Evolutionary conservation across 768 basidiomycete species (phyloP).

Genomic region (Wakefieldia striispora): DNA sequence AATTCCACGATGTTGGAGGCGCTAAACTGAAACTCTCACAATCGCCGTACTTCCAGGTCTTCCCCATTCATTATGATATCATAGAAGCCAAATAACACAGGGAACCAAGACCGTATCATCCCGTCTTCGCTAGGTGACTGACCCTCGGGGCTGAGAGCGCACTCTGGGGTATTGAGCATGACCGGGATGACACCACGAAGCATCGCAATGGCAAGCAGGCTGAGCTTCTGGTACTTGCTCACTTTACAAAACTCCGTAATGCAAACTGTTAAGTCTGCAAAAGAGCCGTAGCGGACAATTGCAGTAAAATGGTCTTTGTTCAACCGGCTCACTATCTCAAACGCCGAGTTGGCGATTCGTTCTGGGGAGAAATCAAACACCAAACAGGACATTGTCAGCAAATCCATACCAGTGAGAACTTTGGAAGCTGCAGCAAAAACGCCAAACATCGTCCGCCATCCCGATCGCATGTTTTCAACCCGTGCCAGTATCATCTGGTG

Average conservation of each 20-base stretch:
- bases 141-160: slow-evolving; percentile 36
- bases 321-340: slow-evolving; percentile 90
- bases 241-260: slow-evolving; percentile 99
- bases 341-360: slow-evolving; percentile 88
- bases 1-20: slow-evolving; percentile 3
- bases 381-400: background rate
- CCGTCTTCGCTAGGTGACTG: slow-evolving; percentile 63
- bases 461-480: slow-evolving; percentile 92
- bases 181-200: slow-evolving; percentile 88
- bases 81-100: slow-evolving; percentile 95
- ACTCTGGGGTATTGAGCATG: slow-evolving; percentile 84
- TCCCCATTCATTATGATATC: slow-evolving; percentile 99
- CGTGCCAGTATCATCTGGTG: slow-evolving; percentile 98
- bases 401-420: slow-evolving; percentile 70
- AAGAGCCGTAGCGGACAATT: slow-evolving; percentile 92
- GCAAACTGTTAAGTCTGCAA: slow-evolving; percentile 94
- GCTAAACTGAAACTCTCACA: slow-evolving; percentile 56
- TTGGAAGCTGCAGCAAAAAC: slow-evolving; percentile 97
- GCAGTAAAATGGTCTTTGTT: slow-evolving; percentile 87
- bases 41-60: slow-evolving; percentile 92
- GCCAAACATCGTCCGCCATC: slow-evolving; percentile 99
- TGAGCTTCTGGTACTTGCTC: slow-evolving; percentile 98
- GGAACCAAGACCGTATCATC: slow-evolving; percentile 98
- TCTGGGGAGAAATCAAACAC: slow-evolving; percentile 44
- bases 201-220: slow-evolving; percentile 94